A percentile compares a stretch with the other conserved stretches of the same genome.
Evolutionary conservation across 495 filamentous ascomycete genomes (phyloP).

Genomic region (Neurospora sp.): DNA sequence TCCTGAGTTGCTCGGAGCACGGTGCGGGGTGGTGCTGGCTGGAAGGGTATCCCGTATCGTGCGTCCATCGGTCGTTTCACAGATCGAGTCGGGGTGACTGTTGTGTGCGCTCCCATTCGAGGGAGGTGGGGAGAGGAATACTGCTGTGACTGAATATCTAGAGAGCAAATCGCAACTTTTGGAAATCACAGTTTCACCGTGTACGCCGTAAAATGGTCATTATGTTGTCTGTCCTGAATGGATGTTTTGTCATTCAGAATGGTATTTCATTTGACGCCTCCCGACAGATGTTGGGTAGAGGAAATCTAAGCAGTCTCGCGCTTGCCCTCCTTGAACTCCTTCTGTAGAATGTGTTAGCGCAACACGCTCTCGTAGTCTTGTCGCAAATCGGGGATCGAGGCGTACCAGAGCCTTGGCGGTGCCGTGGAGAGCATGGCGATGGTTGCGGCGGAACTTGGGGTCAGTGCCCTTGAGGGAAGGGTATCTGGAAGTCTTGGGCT

Average conservation of each 20-base stretch:
- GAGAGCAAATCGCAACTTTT: neutral
- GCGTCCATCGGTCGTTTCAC: neutral
- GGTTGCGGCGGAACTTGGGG: constrained; percentile 99
- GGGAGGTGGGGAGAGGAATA: neutral
- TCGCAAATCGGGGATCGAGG: constrained; percentile 13
- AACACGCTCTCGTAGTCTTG: neutral
- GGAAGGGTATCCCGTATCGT: neutral
- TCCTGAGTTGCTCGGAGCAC: neutral
- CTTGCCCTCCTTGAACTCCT: constrained; percentile 96
- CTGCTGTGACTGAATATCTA: neutral
- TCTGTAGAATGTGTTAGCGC: constrained; percentile 58
- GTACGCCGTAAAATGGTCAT: neutral
- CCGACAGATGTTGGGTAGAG: constrained; percentile 4
- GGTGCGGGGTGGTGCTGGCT: neutral
- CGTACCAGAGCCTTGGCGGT: constrained; percentile 96
- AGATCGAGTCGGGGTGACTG: neutral
- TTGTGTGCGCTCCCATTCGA: neutral
- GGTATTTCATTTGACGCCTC: constrained; percentile 16
- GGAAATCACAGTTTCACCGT: neutral
- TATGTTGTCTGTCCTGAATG: neutral
- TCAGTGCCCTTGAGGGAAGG: constrained; percentile 97
- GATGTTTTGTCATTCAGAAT: constrained; percentile 19
- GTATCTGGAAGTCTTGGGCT: constrained; percentile 98
- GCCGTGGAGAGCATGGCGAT: constrained; percentile 97
- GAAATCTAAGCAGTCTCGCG: constrained; percentile 71